A percentile compares a stretch with the other conserved stretches of the same genome.
phyloP scores from a whole-genome alignment of 352 stramenopile genomes.

The Pythium monospermum region DNA sequence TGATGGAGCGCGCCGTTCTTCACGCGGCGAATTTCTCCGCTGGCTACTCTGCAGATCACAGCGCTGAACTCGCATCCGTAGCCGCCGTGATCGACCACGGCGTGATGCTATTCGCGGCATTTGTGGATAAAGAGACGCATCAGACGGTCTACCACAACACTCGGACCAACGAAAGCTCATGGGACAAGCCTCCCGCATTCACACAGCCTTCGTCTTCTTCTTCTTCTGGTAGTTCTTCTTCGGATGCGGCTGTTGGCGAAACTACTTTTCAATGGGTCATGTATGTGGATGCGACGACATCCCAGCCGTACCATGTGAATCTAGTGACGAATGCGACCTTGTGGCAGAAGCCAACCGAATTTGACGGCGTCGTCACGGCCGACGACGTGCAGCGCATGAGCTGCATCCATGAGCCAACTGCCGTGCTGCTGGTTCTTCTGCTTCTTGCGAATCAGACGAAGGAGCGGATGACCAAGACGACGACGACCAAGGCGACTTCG shows the following conservation, averaged over 20 bases:
- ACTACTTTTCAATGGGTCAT: constrained; percentile 27
- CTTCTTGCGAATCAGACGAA: no score
- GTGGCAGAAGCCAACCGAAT: constrained; percentile 39
- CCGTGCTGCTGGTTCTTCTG: no score
- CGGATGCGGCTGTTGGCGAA: no score
- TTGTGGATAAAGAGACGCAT: constrained; percentile 46
- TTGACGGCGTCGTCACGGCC: constrained; percentile 4
- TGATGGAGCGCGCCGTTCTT: no score
- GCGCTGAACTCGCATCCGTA: no score
- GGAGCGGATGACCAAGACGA: no score
- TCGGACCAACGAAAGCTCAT: constrained; percentile 50
- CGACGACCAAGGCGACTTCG: no score
- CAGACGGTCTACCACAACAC: constrained; percentile 71
- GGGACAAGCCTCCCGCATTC: constrained; percentile 30
- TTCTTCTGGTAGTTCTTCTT: no score
- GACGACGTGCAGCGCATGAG: constrained; percentile 1
- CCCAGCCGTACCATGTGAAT: constrained; percentile 52
- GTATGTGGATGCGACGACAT: constrained; percentile 41
- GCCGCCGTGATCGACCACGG: background rate
- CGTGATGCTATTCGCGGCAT: no score
- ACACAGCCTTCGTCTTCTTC: background rate
- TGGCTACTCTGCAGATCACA: no score
- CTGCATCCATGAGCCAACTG: constrained; percentile 7
- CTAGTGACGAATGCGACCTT: constrained; percentile 36
- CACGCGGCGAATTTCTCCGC: no score